Base-by-base conservation (phyloP, 495 filamentous ascomycete species). In the Hypoxylon subgilvum region DNA sequence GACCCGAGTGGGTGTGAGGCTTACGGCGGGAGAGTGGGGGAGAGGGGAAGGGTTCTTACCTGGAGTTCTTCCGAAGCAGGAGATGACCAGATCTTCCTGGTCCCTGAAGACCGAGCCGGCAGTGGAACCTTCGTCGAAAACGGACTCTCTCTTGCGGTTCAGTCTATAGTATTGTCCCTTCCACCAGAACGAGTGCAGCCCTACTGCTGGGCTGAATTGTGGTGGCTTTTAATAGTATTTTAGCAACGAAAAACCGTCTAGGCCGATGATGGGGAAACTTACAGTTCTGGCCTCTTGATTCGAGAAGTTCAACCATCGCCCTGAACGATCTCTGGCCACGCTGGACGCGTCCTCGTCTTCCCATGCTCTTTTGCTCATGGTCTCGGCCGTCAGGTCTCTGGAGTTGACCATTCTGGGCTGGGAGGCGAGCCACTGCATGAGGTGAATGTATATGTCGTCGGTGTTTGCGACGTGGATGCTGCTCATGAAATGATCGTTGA, bases 341-440 rank as follows among this genome's bases (percentile, higher is more conserved):
- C 10, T 60, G 1, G 60, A 56, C 21, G 45, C 75, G 14, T 79
- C 76, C 21, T 81, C 72, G 0, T 79, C 72, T 31, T 84, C 80
- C 79, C 80, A 85, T 3, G 75, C 74, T 13, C 66, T 76, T 21
- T 76, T 79, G 28, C 70, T 72, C 13, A 72, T 73, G 3, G 84
- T 85, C 54, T 85, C 82, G 0, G 84, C 85, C 46, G 79, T 79
- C 19, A 88, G 67, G 6, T 75, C 71, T n/a, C 84, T 77, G 1
- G 82, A 80, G 14, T 75, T 74, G 32, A 76, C 78, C 31, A 81
- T 72, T 35, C 70, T 72, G 6, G 75, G 78, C 52, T 87, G 83
- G 23, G 74, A 63, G 0, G 82, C 79, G 3, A 88, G 74, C 81
- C 84, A 88, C 21, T 76, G 70, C 73, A 88, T 82, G 31, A 87